Evolutionary conservation across 495 filamentous ascomycete species (phyloP).

Genomic region (Aspergillus conjunctus): DNA sequence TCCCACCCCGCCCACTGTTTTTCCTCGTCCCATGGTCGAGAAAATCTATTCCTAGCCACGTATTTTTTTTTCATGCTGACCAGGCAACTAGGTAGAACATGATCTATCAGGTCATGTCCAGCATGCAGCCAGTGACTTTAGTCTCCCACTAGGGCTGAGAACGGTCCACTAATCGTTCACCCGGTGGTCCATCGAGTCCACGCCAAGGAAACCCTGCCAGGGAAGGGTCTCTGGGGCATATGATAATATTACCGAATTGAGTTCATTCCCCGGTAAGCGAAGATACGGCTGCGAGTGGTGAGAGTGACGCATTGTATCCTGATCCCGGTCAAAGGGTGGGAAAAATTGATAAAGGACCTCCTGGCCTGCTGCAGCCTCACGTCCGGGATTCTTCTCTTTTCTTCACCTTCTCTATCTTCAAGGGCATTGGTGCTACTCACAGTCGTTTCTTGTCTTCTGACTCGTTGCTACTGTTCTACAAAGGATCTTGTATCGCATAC

Average conservation of each 20-base stretch:
- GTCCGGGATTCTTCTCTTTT: background rate
- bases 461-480: background rate
- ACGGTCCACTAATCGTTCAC: constrained; percentile 4
- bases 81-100: constrained; percentile 21
- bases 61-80: constrained; percentile 7
- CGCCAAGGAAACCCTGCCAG: constrained; percentile 20
- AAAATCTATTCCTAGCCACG: constrained; percentile 15
- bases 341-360: constrained; percentile 15
- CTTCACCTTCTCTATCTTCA: constrained; percentile 5
- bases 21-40: constrained; percentile 4
- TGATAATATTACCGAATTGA: constrained; percentile 11
- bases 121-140: constrained; percentile 18
- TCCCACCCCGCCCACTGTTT: constrained; percentile 5
- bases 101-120: constrained; percentile 20
- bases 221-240: constrained; percentile 3
- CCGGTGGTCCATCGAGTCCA: constrained; percentile 9
- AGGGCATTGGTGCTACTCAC: constrained; percentile 14
- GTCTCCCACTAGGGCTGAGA: constrained; percentile 20
- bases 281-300: constrained; percentile 5
- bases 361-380: constrained; percentile 5
- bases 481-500: background rate
- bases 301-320: constrained; percentile 13
- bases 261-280: constrained; percentile 4
- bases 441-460: constrained; percentile 15
- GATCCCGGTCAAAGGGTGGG: background rate